A percentile compares a stretch with the other conserved stretches of the same genome.
Conservation (phyloP, 768 basidiomycete genomes). For the Sistotremastrum niveocremeum region DNA sequence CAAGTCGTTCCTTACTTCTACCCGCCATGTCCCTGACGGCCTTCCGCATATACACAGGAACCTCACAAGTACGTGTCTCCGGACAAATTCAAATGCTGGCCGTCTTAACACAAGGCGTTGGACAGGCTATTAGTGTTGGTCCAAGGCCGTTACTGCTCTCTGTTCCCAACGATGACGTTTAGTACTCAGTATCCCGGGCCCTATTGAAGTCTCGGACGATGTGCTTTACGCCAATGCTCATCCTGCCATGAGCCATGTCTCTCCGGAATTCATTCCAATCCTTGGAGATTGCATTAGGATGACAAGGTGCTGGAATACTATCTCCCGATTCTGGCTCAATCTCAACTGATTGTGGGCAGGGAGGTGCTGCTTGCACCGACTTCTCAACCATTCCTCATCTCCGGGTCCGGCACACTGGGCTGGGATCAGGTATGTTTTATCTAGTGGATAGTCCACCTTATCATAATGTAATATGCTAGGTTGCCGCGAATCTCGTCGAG, state of each 20-base stretch:
- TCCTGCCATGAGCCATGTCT: conserved; percentile 79
- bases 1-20: too few species aligned
- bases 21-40: too few species aligned
- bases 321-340: conserved; percentile 2
- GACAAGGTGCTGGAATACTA: conserved; percentile 36
- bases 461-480: conserved; percentile 29
- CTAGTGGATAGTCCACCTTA: background rate
- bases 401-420: conserved; percentile 90
- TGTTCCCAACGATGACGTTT: background rate
- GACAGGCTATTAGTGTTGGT: background rate
- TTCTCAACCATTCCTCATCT: conserved; percentile 85
- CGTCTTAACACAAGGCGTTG: too few species aligned
- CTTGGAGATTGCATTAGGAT: conserved; percentile 84
- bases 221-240: conserved; percentile 90
- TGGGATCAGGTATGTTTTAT: conserved; percentile 70
- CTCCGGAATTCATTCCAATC: conserved; percentile 74
- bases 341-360: conserved; percentile 20
- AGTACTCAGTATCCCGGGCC: conserved; percentile 31
- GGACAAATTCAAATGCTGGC: too few species aligned
- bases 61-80: too few species aligned
- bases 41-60: too few species aligned
- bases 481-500: conserved; percentile 83
- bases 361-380: conserved; percentile 65
- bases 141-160: background rate
- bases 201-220: conserved; percentile 49